Evolutionary conservation across 352 stramenopile species (phyloP), one percentile per base, ranked within the genome.

Genomic region (Phytophthora megakarya): DNA sequence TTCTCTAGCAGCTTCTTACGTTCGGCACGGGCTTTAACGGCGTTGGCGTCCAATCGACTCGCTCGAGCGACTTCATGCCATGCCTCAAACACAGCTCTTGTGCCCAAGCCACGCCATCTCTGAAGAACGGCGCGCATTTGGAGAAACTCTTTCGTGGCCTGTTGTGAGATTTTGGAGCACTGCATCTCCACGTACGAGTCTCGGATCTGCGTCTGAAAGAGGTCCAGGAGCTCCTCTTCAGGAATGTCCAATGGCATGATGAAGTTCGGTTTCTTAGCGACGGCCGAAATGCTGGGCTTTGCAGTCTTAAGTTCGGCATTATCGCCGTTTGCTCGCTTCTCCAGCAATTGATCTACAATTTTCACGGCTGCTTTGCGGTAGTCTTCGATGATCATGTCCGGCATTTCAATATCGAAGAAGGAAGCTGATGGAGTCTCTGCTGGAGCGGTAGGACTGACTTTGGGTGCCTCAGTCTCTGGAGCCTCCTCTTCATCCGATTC

Each of bases 381-480:
- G 49, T 87, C 75, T 3, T 76, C 57, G 3, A 89, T 70, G 5
- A 40, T 53, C 49, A 83, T 21, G 19, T 81, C 74, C 0, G 80
- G 78, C 73, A 81, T 79, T 15, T 87, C 65, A 30, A 89, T 71
- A 30, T 81, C 62, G 35, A 87, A 87, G 48, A 87, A 86, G 1
- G 63, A 64, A 1, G 40, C 53, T 2, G 22, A 46, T 19, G 52
- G 35, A 22, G 54, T 16, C 1, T 55, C 40, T 0, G 22, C 39
- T 18, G 46, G 19, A 23, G 44, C 35, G 16, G 26, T 5, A 12
- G 60, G 48, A n/a, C 10, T 65, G 5, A 42, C 19, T 6, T 56
- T 64, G 0, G 32, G 40, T 2, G 22, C 35, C 21, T 71, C 54
- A 9, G 39, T 56, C 21, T 65, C 54, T 2, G 62, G 44, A 11